Evolutionary conservation across 148 eudicot species (phyloP).

Genomic region (Linanthus parryae): DNA sequence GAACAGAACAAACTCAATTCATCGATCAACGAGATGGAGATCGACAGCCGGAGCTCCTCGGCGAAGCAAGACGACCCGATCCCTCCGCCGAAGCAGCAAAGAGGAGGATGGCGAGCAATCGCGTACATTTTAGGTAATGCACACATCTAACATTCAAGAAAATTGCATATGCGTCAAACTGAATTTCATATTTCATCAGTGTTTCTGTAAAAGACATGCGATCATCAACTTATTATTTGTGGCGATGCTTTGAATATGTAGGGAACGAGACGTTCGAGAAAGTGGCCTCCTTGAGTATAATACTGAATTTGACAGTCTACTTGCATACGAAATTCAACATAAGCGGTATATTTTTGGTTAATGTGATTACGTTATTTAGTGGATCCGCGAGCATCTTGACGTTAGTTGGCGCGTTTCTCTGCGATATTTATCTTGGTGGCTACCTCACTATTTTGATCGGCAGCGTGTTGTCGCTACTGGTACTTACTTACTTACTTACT

Average conservation of each 20-base stretch:
- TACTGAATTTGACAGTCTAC: constrained; percentile 42
- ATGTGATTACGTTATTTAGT: constrained; percentile 39
- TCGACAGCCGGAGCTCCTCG: too few relatives aligned
- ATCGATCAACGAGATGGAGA: too few relatives aligned
- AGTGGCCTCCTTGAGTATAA: constrained; percentile 62
- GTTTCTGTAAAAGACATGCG: not conserved
- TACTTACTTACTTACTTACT: constrained; percentile 15
- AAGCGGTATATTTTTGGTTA: constrained; percentile 31
- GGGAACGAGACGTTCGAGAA: constrained; percentile 78
- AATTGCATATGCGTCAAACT: not conserved
- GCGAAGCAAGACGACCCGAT: too few relatives aligned
- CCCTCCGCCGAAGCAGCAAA: too few relatives aligned
- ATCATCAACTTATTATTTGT: not conserved
- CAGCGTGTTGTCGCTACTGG: constrained; percentile 48
- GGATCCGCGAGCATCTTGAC: constrained; percentile 59
- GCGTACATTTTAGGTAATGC: constrained; percentile 23
- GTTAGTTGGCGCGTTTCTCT: constrained; percentile 49
- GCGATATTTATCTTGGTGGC: constrained; percentile 61
- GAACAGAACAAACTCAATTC: too few relatives aligned
- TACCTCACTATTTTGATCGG: constrained; percentile 60
- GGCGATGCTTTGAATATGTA: constrained; percentile 6
- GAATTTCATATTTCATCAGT: not conserved
- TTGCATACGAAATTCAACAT: constrained; percentile 37
- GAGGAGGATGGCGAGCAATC: constrained; percentile 31
- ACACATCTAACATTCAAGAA: not conserved